phyloP scores from a whole-genome alignment of 1,139 yeast genomes.

The Lodderomyces elongisporus region DNA sequence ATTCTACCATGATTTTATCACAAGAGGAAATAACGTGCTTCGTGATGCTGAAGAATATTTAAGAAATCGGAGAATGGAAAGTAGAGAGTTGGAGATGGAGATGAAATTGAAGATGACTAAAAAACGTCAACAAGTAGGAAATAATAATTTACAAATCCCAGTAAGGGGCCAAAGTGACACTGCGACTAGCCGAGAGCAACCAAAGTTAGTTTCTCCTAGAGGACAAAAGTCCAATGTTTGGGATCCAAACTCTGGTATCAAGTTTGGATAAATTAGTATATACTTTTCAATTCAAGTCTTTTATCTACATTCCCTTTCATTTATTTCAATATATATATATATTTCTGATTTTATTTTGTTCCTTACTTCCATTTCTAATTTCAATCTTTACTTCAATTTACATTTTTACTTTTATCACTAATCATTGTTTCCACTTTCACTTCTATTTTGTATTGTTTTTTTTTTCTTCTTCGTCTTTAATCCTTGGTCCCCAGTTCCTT shows the following conservation, averaged over 20 bases:
- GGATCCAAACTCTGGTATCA: slow-evolving; percentile 31
- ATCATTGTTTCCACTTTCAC: too few species aligned
- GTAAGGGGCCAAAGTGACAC: not conserved
- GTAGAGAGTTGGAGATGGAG: slow-evolving; percentile 18
- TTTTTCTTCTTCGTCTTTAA: too few species aligned
- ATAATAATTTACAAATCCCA: not conserved
- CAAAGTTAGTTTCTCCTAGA: slow-evolving; percentile 10
- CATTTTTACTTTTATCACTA: too few species aligned
- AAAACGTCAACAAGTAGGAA: not conserved
- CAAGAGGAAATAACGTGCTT: slow-evolving; percentile 44
- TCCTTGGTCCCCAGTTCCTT: too few species aligned
- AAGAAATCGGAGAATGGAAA: slow-evolving; percentile 49
- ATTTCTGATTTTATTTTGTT: too few species aligned
- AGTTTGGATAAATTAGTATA: slow-evolving; percentile 17
- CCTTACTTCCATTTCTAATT: too few species aligned
- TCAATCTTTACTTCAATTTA: too few species aligned
- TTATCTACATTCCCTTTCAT: too few species aligned
- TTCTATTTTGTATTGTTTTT: too few species aligned
- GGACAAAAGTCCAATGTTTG: slow-evolving; percentile 19
- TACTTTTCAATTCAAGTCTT: too few species aligned
- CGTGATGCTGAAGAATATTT: slow-evolving; percentile 53
- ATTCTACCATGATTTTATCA: slow-evolving; percentile 63
- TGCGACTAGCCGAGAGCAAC: not conserved
- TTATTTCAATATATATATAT: too few species aligned
- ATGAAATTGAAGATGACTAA: not conserved